Evolutionary conservation across 1,284 basidiomycete species (phyloP).

Genomic region (Cerrena zonata): DNA sequence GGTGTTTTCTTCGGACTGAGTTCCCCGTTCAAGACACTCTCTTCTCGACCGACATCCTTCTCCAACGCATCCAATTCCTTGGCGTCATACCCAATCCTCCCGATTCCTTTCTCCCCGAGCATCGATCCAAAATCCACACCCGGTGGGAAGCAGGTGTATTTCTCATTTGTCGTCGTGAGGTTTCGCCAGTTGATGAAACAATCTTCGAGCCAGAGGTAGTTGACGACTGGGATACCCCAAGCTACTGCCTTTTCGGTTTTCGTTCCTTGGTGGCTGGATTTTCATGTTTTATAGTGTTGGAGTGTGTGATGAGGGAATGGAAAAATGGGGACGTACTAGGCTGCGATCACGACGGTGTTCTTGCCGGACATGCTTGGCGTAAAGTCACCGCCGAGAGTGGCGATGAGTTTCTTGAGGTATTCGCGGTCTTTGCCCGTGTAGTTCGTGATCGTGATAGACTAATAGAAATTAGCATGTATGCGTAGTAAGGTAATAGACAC

Average conservation of each 20-base stretch:
- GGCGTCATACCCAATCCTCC: conserved; percentile 25
- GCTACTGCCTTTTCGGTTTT: conserved; percentile 69
- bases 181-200: conserved; percentile 77
- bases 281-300: no score
- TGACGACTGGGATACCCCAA: conserved; percentile 83
- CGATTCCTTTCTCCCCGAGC: conserved; percentile 50
- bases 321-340: conserved; percentile 50
- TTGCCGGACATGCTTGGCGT: conserved; percentile 71
- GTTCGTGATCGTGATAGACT: conserved; percentile 78
- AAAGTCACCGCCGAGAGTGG: conserved; percentile 71
- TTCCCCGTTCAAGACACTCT: conserved; percentile 7
- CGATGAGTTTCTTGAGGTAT: conserved; percentile 80
- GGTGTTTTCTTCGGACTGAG: conserved; percentile 15
- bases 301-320: background rate
- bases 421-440: conserved; percentile 81
- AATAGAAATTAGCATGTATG: conserved; percentile 32
- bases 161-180: conserved; percentile 52
- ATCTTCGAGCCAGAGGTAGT: conserved; percentile 86
- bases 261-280: conserved; percentile 60
- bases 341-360: conserved; percentile 78
- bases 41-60: conserved; percentile 16
- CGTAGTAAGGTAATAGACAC: conserved; percentile 11
- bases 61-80: conserved; percentile 26
- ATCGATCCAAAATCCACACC: conserved; percentile 62
- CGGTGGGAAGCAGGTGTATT: conserved; percentile 62